These are phyloP conservation scores for Colletotrichum shisoi DNA, from an alignment of 2,329 filamentous ascomycete species.

Conservation along the genomic window DNA sequence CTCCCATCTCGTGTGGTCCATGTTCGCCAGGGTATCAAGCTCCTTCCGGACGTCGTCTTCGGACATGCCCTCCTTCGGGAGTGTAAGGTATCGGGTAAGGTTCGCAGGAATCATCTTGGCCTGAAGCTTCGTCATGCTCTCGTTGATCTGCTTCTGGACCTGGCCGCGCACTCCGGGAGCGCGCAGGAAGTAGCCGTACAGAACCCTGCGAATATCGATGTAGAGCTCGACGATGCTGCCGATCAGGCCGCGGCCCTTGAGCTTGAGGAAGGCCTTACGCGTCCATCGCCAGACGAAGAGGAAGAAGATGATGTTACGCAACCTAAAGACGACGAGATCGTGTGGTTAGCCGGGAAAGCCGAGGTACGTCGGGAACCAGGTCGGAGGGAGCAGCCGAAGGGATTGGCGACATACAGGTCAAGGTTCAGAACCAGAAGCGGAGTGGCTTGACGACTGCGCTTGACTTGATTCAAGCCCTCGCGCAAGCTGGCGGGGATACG, in stretches of 20 bases:
- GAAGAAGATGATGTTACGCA: constrained; percentile 88
- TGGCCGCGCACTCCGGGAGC: constrained; percentile 85
- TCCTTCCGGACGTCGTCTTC: constrained; percentile 81
- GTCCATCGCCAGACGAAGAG: constrained; percentile 86
- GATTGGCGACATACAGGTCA: constrained; percentile 67
- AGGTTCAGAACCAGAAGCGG: constrained; percentile 69
- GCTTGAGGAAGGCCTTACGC: constrained; percentile 80
- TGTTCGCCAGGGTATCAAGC: constrained; percentile 76
- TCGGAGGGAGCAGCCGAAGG: not conserved
- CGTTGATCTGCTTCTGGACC: constrained; percentile 83
- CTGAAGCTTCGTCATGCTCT: constrained; percentile 81
- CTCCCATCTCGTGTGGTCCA: constrained; percentile 97
- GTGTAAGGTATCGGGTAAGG: constrained; percentile 73
- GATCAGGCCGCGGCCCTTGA: constrained; percentile 86
- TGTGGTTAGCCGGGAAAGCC: constrained; percentile 21
- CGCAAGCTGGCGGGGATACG: constrained; percentile 75
- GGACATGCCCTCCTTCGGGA: constrained; percentile 85
- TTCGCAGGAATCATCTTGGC: constrained; percentile 80
- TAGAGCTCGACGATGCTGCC: constrained; percentile 81
- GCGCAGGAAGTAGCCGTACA: constrained; percentile 86
- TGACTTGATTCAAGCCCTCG: constrained; percentile 69
- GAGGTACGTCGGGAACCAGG: constrained; percentile 2
- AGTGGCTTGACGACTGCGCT: constrained; percentile 63
- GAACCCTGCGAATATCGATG: constrained; percentile 71
- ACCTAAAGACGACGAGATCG: constrained; percentile 53